These are phyloP conservation scores for Camellia sinensis DNA, from an alignment of 148 eudicot species.

Conservation along the genomic window DNA sequence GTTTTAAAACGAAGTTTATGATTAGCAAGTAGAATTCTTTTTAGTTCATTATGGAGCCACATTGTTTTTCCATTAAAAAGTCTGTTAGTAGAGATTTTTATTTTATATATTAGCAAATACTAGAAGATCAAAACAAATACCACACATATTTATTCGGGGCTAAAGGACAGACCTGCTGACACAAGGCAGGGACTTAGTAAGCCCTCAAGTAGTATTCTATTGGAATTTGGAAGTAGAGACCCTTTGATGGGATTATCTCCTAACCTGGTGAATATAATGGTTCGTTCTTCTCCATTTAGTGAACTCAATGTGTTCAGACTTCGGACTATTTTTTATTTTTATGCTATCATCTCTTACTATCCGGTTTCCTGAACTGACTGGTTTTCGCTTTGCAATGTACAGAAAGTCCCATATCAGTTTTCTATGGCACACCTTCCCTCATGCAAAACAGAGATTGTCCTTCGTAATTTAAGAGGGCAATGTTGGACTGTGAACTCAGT, in stretches of 20 bases:
- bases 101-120: neutral
- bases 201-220: neutral
- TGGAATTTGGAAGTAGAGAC: neutral
- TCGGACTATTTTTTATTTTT: neutral
- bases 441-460: slow-evolving; percentile 56
- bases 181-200: neutral
- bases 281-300: neutral
- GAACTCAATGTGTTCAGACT: neutral
- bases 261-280: neutral
- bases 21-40: slow-evolving; percentile 1
- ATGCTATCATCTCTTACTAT: neutral
- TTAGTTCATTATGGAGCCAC: neutral
- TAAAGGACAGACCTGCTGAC: neutral
- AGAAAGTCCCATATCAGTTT: slow-evolving; percentile 77
- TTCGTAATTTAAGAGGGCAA: slow-evolving; percentile 67
- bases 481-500: slow-evolving; percentile 70
- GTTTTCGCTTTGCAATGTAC: slow-evolving; percentile 19
- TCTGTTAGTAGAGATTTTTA: neutral
- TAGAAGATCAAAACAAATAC: neutral
- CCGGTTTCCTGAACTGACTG: neutral
- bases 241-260: neutral
- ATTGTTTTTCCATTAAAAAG: neutral
- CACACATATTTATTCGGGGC: neutral
- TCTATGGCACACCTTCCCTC: slow-evolving; percentile 63
- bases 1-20: neutral